Evolutionary conservation across 192 early-diverging fungal genomes (phyloP).

Genomic region (Coemansia asiatica): DNA sequence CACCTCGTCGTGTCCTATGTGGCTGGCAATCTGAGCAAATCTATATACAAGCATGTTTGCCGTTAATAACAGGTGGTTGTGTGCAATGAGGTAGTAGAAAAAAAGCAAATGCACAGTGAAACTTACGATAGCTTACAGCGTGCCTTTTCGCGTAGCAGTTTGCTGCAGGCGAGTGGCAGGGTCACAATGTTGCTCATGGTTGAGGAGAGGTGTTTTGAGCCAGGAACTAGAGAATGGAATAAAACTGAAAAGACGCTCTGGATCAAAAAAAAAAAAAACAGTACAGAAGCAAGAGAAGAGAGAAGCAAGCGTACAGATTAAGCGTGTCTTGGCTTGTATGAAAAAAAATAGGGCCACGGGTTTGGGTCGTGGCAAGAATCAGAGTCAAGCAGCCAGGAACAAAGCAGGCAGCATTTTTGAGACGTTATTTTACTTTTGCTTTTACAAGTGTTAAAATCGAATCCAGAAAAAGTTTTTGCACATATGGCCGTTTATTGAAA

Average conservation of each 20-base stretch:
- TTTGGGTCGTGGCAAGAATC: background rate
- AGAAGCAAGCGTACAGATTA: background rate
- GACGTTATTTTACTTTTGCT: too few species aligned
- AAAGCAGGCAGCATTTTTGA: background rate
- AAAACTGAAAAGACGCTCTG: too few species aligned
- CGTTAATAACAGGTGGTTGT: too few species aligned
- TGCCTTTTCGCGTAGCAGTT: constrained; percentile 47
- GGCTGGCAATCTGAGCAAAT: constrained; percentile 59
- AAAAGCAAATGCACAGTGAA: background rate
- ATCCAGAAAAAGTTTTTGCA: too few species aligned
- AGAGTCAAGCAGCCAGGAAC: background rate
- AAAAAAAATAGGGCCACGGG: too few species aligned
- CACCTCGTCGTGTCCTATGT: constrained; percentile 61
- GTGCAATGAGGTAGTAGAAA: too few species aligned
- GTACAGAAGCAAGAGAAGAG: background rate
- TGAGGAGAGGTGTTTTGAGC: background rate
- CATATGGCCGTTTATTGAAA: too few species aligned
- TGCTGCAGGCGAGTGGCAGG: constrained; percentile 39
- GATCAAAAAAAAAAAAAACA: background rate
- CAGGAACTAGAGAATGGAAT: background rate
- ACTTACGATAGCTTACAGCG: constrained; percentile 46
- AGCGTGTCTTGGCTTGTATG: too few species aligned
- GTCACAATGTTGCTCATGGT: constrained; percentile 23
- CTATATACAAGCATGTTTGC: constrained; percentile 38
- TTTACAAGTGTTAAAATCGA: too few species aligned